Evolutionary conservation across 2,329 filamentous ascomycete genomes (phyloP).

Genomic region (Pseudopithomyces maydicus): DNA sequence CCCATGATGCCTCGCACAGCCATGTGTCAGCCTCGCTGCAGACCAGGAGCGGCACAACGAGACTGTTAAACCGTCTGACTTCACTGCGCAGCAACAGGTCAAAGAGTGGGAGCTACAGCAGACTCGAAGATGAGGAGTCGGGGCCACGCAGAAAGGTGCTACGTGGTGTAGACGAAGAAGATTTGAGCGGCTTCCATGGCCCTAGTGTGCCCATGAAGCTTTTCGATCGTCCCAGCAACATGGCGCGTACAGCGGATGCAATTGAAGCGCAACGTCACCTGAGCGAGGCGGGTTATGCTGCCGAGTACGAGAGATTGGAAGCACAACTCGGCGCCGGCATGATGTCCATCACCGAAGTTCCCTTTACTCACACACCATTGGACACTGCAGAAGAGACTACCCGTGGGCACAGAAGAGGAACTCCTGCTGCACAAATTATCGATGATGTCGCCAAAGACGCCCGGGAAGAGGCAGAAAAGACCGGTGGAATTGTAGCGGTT

Average conservation of each 20-base stretch:
- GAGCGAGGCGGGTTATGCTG: slow-evolving; percentile 38
- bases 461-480: slow-evolving; percentile 50
- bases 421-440: slow-evolving; percentile 22
- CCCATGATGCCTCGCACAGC: slow-evolving; percentile 36
- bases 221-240: slow-evolving; percentile 21
- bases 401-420: slow-evolving; percentile 26
- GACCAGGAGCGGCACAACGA: slow-evolving; percentile 31
- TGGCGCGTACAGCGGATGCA: slow-evolving; percentile 16
- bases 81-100: slow-evolving; percentile 29
- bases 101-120: slow-evolving; percentile 32
- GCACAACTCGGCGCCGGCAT: slow-evolving; percentile 44
- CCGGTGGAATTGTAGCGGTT: slow-evolving; percentile 51
- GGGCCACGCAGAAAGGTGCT: slow-evolving; percentile 16
- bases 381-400: slow-evolving; percentile 15
- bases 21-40: slow-evolving; percentile 23
- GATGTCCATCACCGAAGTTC: slow-evolving; percentile 40
- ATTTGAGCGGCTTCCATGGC: slow-evolving; percentile 35
- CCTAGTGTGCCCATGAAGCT: slow-evolving; percentile 28
- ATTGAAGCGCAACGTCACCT: slow-evolving; percentile 26
- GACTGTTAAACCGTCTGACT: slow-evolving; percentile 36
- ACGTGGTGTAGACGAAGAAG: slow-evolving; percentile 33
- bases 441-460: slow-evolving; percentile 39
- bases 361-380: slow-evolving; percentile 31
- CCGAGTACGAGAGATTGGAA: slow-evolving; percentile 43
- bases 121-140: slow-evolving; percentile 39